Evolutionary conservation across 129 eudicot species (phyloP).

Genomic region (Tagetes erecta): DNA sequence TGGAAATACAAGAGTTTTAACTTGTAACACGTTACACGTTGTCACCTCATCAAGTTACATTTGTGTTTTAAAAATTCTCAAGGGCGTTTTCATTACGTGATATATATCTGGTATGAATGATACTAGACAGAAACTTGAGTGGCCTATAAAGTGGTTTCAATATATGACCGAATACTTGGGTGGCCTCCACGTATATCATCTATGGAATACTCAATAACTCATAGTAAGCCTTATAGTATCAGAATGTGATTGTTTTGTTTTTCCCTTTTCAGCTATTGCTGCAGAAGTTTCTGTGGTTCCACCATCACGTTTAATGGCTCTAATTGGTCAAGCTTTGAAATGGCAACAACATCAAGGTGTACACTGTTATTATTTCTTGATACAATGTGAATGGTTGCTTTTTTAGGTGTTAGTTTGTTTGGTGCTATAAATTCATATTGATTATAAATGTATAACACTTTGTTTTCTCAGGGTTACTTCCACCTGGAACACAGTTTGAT

Average conservation of each 20-base stretch:
- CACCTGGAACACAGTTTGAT: constrained; percentile 99
- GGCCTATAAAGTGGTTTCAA: constrained; percentile 4
- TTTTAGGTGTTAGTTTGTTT: constrained; percentile 23
- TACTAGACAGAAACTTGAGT: neutral
- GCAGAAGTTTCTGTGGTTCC: constrained; percentile 99
- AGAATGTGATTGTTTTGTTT: neutral
- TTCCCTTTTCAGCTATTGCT: constrained; percentile 65
- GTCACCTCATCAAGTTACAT: neutral
- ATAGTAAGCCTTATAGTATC: constrained; percentile 9
- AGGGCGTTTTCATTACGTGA: neutral
- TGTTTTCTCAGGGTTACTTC: constrained; percentile 76
- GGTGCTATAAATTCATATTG: constrained; percentile 6
- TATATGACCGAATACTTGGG: neutral
- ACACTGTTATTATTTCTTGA: neutral
- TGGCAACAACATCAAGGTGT: constrained; percentile 99
- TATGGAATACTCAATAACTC: neutral
- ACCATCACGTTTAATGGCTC: constrained; percentile 94
- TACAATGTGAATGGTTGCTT: neutral
- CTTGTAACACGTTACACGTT: neutral
- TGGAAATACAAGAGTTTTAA: neutral
- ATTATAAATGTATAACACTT: neutral
- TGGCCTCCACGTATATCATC: neutral
- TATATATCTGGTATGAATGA: neutral
- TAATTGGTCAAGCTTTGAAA: constrained; percentile 95
- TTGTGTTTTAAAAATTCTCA: neutral